Evolutionary conservation across 805 yeast species (phyloP).

Genomic region (Candida xyloterini): DNA sequence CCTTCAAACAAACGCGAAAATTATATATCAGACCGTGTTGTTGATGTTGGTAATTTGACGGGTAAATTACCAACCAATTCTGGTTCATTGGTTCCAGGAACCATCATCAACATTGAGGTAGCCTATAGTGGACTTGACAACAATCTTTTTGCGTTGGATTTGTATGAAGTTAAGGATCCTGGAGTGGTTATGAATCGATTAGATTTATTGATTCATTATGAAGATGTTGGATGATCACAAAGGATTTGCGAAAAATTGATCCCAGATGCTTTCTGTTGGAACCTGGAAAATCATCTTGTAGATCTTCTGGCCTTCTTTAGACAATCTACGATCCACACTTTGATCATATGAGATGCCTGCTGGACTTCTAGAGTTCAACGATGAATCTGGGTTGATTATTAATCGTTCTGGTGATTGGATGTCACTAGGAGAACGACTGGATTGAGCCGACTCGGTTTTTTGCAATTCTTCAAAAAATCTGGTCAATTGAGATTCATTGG

Average conservation of each 20-base stretch:
- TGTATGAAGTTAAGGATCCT: slow-evolving; percentile 22
- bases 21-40: neutral
- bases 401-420: slow-evolving; percentile 16
- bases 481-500: slow-evolving; percentile 38
- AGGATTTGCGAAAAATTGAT: slow-evolving; percentile 48
- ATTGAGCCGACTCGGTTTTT: slow-evolving; percentile 26
- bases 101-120: slow-evolving; percentile 25
- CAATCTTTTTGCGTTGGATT: slow-evolving; percentile 18
- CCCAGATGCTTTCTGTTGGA: slow-evolving; percentile 68
- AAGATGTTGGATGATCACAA: slow-evolving; percentile 16
- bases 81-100: slow-evolving; percentile 16
- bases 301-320: slow-evolving; percentile 51
- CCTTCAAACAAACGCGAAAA: slow-evolving; percentile 5
- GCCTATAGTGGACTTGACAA: slow-evolving; percentile 12
- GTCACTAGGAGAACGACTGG: slow-evolving; percentile 23
- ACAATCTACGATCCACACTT: slow-evolving; percentile 14
- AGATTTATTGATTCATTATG: slow-evolving; percentile 14
- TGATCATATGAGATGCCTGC: slow-evolving; percentile 5
- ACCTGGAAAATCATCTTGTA: slow-evolving; percentile 62
- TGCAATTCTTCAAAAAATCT: slow-evolving; percentile 49
- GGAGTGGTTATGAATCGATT: slow-evolving; percentile 13
- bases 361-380: slow-evolving; percentile 3
- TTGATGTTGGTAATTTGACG: slow-evolving; percentile 14
- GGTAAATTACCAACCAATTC: slow-evolving; percentile 5
- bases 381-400: neutral